Evolutionary conservation across 257 asterid species (phyloP), one percentile per base, ranked within the genome.

Genomic region (Datura wrightii): DNA sequence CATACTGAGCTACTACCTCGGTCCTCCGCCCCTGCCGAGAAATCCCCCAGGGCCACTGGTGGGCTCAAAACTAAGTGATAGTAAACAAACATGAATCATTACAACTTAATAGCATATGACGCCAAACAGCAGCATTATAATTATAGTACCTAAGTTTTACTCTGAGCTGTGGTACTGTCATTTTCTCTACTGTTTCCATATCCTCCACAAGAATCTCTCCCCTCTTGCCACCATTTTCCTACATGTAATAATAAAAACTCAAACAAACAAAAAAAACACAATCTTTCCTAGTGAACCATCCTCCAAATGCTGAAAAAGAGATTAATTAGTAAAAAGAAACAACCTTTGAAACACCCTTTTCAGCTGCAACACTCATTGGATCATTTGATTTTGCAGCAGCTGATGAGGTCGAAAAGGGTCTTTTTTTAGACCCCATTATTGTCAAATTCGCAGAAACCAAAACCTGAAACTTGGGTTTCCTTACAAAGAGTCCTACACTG

Each of bases 91-190:
- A 72, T 46, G 54, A 70, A 41, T n/a, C 79, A 72, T 46, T 42
- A 46, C 55, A 72, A 19, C 80, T 46, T 72, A 18, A 69, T 16
- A 41, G 34, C 79, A 69, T 41, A 70, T 41, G 15, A 70, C 41
- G 79, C 36, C 50, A 70, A 74, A 74, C 24, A 50, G 41, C 50
- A 48, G 24, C 44, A 74, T 60, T 70, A 56, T 16, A 2, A 66
- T 5, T 14, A 37, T 14, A 82, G 16, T 83, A 93, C 98, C 97
- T 91, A 78, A 93, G 88, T 79, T 88, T 94, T 69, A 90, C 86
- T 86, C 95, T 89, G 79, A 95, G 90, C 88, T 93, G 93, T 62
- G 91, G 89, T 84, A 95, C 89, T 31, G 97, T 90, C 95, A 93
- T 90, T 87, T 88, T 90, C 84, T 92, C 95, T 82, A 90, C 53